Base-by-base conservation (phyloP, 352 stramenopile species). In the Pythium periplocum region DNA sequence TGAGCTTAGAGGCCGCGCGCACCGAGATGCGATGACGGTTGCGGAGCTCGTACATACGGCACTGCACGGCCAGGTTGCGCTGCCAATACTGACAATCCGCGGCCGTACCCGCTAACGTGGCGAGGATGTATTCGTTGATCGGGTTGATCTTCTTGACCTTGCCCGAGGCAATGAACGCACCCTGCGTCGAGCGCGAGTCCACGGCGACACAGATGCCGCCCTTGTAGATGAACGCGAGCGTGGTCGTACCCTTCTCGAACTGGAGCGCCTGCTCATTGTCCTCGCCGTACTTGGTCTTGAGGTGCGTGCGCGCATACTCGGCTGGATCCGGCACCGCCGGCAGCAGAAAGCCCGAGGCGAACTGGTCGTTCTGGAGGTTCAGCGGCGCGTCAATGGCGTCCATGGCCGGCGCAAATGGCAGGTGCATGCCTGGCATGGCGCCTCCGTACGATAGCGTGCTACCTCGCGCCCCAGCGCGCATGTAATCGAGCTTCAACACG, bases 121-220 rank as follows among this genome's bases (percentile, higher is more conserved):
- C 97, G 1, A 99, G 77, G 41, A 99, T 95, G 69, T 99, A 99
- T 31, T 98, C 96, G 78, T 99, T 99, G 78, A 99, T 99, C 75
- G 98, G 91, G 78, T 99, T 99, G 12, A 99, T 86, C 78, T 99
- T 99, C 69, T 99, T 98, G 33, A 99, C 97, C 39, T 97, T 97
- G 31, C 96, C 89, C 33, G 96, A 99, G 6, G 96, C 93, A 45
- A 99, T 98, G 89, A 99, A 99, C 36, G 94, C 80, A 6, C 98
- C 98, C 90, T 98, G 98, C 34, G 97, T 99, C 37, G 96, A 98
- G 59, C 98, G 90, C 53, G 97, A 99, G 79, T 99, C 98, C 37
- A 99, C 98, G 49, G 91, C 96, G 33, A 99, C 95, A 61, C 99
- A 86, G 60, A 99, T 98, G 47, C 97, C 93, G 44, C 92, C 92